These are phyloP conservation scores for Ganoderma boninense DNA, from an alignment of 1,284 basidiomycete genomes.

Conservation along the genomic window DNA sequence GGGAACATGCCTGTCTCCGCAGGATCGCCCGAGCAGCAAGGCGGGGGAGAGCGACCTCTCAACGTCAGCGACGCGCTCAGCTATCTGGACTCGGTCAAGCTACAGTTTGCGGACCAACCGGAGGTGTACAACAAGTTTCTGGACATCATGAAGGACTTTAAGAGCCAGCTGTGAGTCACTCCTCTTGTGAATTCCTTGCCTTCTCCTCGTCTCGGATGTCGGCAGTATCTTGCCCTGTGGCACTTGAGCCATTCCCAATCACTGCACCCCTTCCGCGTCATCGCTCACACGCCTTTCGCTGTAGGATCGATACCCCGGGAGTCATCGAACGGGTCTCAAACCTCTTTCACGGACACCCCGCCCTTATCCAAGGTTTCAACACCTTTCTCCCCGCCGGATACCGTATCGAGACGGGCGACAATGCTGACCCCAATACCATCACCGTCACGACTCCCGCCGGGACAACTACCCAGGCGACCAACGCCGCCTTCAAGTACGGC, in stretches of 20 bases:
- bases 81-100: conserved; percentile 94
- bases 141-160: conserved; percentile 99
- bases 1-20: background rate
- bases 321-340: conserved; percentile 96
- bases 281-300: background rate
- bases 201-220: background rate
- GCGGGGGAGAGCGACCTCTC: conserved; percentile 56
- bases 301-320: conserved; percentile 95
- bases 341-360: conserved; percentile 91
- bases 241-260: background rate
- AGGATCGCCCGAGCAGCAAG: background rate
- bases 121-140: conserved; percentile 96
- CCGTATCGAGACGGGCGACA: conserved; percentile 82
- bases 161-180: conserved; percentile 80
- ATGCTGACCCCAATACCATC: conserved; percentile 68
- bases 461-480: conserved; percentile 52
- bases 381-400: conserved; percentile 97
- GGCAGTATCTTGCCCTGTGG: background rate
- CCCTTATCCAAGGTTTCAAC: conserved; percentile 97
- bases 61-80: conserved; percentile 92
- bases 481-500: conserved; percentile 32
- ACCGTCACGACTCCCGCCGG: conserved; percentile 90
- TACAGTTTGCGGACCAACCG: conserved; percentile 86
- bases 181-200: background rate
- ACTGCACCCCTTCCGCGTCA: background rate